Base-by-base conservation (phyloP, 140 eudicot genomes). In the Cichorium intybus region DNA sequence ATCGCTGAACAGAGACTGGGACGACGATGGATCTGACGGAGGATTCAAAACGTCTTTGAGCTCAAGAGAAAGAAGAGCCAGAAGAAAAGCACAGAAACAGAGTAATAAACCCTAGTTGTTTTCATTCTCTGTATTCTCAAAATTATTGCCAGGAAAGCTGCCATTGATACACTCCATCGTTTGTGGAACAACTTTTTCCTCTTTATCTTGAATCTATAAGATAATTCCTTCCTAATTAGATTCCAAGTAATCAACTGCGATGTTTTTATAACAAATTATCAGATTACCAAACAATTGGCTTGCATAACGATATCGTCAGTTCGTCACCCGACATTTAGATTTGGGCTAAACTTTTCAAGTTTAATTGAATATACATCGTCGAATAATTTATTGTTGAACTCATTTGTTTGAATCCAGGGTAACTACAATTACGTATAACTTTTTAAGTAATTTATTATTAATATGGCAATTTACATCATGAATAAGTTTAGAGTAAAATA, bases 21-120 rank as follows among this genome's bases (percentile, higher is more conserved):
- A 87, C 18, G 95, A 88, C 18, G 84, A 73, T 20, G 87, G 72
- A 6, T 52, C 65, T 20, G 80, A 64, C 12, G 83, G 72, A 14
- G 86, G 86, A 39, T 84, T 87, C 41, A 72, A 79, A 64, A 51
- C 84, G 14, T 73, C 83, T 15, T 28, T 79, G 56, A 87, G 90
- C 76, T 87, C 97, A 0, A 80, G 96, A 69, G 83, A 83, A 66
- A 85, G 87, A 71, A 86, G 96, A 50, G 90, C 88, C 10, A 73
- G 80, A 73, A 80, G 94, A 73, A 84, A 90, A 63, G 87, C 86
- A 14, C 78, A 80, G 59, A 90, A 84, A 51, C 75, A 78, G 64
- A 75, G 49, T 75, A 68, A 71, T 54, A 84, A 81, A 46, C 80
- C 73, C 53, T 77, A 64, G 20, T 21, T 68, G 12, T 20, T 14